These are phyloP conservation scores for Aspergillus brunneoviolaceus DNA, from an alignment of 2,329 filamentous ascomycete species.

Conservation along the genomic window DNA sequence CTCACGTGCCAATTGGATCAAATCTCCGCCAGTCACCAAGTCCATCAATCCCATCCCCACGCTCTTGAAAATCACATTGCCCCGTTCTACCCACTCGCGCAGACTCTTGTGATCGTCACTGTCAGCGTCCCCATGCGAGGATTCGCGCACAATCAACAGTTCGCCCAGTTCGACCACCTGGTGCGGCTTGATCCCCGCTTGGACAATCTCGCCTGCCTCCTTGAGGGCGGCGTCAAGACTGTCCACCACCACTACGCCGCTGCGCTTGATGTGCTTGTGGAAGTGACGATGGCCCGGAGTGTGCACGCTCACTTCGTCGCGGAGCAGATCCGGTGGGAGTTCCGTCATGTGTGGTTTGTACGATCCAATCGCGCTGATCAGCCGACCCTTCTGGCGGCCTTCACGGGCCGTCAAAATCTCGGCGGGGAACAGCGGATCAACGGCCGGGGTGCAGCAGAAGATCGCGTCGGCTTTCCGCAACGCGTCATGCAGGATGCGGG, in stretches of 20 bases:
- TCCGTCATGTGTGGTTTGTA: slow-evolving; percentile 76
- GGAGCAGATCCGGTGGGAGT: slow-evolving; percentile 72
- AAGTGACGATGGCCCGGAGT: slow-evolving; percentile 47
- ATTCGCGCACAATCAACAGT: slow-evolving; percentile 64
- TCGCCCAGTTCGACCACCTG: slow-evolving; percentile 88
- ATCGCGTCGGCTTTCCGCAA: slow-evolving; percentile 72
- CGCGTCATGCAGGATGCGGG: slow-evolving; percentile 67
- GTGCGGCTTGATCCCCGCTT: slow-evolving; percentile 68
- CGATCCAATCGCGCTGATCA: slow-evolving; percentile 46
- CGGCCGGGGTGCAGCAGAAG: slow-evolving; percentile 83
- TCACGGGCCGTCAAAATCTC: slow-evolving; percentile 65
- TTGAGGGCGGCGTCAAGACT: slow-evolving; percentile 75
- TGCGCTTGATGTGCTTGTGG: slow-evolving; percentile 54
- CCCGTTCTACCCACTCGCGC: slow-evolving; percentile 60
- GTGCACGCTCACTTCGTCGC: slow-evolving; percentile 56
- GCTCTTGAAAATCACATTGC: slow-evolving; percentile 69
- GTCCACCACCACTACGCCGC: slow-evolving; percentile 62
- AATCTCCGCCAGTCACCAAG: slow-evolving; percentile 60
- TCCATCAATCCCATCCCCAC: slow-evolving; percentile 70
- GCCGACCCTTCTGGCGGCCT: slow-evolving; percentile 45
- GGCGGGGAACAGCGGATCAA: slow-evolving; percentile 71
- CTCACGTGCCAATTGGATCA: slow-evolving; percentile 57
- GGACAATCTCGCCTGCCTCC: slow-evolving; percentile 83
- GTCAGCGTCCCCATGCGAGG: slow-evolving; percentile 41
- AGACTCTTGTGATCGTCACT: slow-evolving; percentile 45